Percentiles rank a stretch among this genome's conserved stretches.
Conservation (phyloP, 352 stramenopile species). For the Phytophthora cajani region DNA sequence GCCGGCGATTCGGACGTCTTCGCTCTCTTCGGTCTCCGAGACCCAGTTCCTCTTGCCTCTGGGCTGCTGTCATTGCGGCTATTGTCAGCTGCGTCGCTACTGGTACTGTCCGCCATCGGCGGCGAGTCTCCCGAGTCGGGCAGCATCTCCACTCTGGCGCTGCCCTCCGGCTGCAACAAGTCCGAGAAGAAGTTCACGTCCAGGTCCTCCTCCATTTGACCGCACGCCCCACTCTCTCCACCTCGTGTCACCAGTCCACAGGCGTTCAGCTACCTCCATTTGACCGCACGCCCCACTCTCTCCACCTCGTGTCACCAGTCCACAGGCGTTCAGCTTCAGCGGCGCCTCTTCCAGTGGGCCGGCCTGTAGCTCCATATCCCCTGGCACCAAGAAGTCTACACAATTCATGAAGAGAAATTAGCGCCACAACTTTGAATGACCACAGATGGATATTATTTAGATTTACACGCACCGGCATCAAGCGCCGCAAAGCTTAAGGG, state of each 20-base stretch:
- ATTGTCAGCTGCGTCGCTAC: conserved; percentile 11
- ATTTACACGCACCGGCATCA: no score
- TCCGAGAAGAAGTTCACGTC: conserved; percentile 40
- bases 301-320: neutral
- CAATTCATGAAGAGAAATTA: no score
- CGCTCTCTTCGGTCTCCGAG: conserved; percentile 9
- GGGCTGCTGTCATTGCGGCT: conserved; percentile 20
- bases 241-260: neutral
- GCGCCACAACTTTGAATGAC: no score
- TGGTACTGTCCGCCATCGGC: neutral
- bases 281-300: neutral
- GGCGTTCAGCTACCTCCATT: conserved; percentile 10
- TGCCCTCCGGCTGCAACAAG: conserved; percentile 20
- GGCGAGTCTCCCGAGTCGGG: conserved; percentile 9
- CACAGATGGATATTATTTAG: no score
- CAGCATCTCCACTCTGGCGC: conserved; percentile 3
- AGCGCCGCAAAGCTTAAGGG: no score
- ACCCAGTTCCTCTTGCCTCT: neutral
- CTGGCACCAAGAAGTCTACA: neutral
- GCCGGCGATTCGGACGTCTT: neutral
- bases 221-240: no score
- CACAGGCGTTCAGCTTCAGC: conserved; percentile 18
- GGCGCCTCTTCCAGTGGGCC: conserved; percentile 10
- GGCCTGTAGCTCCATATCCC: conserved; percentile 25
- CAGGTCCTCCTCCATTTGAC: conserved; percentile 1